Evolutionary conservation across 179 eudicot genomes (phyloP), one percentile per base, ranked within the genome.

Genomic region (Silene noctiflora): DNA sequence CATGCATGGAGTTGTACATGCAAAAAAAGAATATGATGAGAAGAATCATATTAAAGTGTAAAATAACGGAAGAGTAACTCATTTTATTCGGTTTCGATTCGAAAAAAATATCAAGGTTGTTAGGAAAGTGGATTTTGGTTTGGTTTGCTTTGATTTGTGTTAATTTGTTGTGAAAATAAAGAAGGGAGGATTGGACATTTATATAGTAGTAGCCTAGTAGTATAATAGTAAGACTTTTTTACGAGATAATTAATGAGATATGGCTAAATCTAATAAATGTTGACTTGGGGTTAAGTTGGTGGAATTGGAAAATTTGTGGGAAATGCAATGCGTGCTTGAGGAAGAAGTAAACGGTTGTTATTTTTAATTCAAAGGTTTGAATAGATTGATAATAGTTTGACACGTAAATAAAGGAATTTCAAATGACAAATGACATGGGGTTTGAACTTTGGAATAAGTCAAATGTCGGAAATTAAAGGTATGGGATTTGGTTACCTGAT

Each of bases 261-360:
- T 21, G 6, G 21, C 1, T 65, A 65, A 27, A 42, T 53, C 51
- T 72, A 31, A 27, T 44, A 1, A 1, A 60, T 24, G 22, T 77
- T 81, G 84, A 77, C 78, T 73, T 77, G 2, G 74, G 74, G 67
- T 33, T 48, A 56, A 58, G 29, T 42, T 67, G 56, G 77, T 79
- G 42, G 39, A 56, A 53, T 65, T 66, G 69, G 4, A 62, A 71
- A 20, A 14, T 6, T 59, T 27, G 68, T 44, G 19, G 35, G 73
- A 56, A 35, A 33, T 33, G 33, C 2, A 70, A n/a, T n/a, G n/a
- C n/a, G n/a, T 9, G 69, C 44, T 67, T 58, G 83, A 62, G 20
- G 71, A 76, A 66, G 21, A 68, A 81, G 83, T 77, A 77, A 81
- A 76, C 55, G 73, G 74, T 4, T 73, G 65, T 19, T 81, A 61